Conservation (phyloP, 2,329 filamentous ascomycete species). For the Ceratocystis alfenasii region DNA sequence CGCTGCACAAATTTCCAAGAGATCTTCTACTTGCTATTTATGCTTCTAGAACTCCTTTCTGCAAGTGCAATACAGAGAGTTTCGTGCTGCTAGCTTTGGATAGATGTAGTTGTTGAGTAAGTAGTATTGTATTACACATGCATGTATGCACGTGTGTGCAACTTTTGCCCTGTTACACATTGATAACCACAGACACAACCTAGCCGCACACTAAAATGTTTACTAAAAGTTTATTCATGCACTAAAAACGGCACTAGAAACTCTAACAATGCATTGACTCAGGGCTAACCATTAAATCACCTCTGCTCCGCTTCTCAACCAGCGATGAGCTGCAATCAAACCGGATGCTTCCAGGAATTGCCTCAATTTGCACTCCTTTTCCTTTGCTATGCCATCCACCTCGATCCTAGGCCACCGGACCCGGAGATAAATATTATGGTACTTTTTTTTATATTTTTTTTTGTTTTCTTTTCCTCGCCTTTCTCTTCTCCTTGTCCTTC, state of each 20-base stretch:
- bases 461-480: not conserved
- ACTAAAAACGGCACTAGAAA: slow-evolving; percentile 5
- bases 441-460: not conserved
- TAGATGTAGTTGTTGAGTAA: not conserved
- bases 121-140: not conserved
- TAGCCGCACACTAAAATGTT: slow-evolving; percentile 4
- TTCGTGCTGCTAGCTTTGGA: not conserved
- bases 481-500: not conserved
- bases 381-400: not conserved
- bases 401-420: not conserved
- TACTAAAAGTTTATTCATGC: slow-evolving; percentile 10
- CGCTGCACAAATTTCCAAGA: slow-evolving; percentile 1
- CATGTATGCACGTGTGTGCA: slow-evolving; percentile 1
- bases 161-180: slow-evolving; percentile 2
- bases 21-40: not conserved
- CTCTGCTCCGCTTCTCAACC: not conserved
- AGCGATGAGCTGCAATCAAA: not conserved
- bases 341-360: not conserved
- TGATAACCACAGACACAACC: not conserved
- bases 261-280: slow-evolving; percentile 7
- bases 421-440: not conserved
- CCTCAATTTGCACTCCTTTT: not conserved
- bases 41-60: not conserved
- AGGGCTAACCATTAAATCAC: not conserved
- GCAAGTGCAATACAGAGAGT: not conserved